Conservation (phyloP, 129 eudicot species). For the Ambrosia trifida region DNA sequence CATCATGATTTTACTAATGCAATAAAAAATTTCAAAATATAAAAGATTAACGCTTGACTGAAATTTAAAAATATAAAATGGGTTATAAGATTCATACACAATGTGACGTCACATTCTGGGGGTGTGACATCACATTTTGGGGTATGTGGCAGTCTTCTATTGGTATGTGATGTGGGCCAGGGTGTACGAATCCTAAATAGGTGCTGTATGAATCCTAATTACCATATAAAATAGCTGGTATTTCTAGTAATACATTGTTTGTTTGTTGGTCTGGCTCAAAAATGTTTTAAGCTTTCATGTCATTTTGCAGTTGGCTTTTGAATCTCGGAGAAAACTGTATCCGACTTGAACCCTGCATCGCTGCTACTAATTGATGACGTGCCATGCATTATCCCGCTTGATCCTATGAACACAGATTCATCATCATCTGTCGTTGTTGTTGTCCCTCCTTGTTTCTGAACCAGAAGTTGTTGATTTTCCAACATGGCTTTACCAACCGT, state of each 20-base stretch:
- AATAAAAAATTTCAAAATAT: neutral
- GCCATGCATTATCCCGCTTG: neutral
- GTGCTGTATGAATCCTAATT: no score
- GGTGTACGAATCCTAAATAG: no score
- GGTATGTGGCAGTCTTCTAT: no score
- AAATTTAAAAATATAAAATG: no score
- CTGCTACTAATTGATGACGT: neutral
- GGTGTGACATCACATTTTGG: no score
- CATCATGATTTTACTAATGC: constrained; percentile 13
- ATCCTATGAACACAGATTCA: constrained; percentile 9
- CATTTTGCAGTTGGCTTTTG: constrained; percentile 1
- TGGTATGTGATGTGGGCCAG: no score
- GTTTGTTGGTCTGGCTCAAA: neutral
- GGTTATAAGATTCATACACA: no score
- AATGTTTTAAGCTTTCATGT: neutral
- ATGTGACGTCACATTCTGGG: no score
- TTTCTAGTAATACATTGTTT: neutral
- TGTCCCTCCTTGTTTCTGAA: neutral
- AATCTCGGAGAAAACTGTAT: constrained; percentile 26
- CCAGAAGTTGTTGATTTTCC: neutral
- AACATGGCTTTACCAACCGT: neutral
- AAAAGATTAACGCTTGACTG: neutral
- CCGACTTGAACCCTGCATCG: neutral
- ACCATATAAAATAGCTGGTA: neutral
- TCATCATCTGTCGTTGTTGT: constrained; percentile 8